Base-by-base conservation (phyloP, 2,329 filamentous ascomycete species). In the Harringtonia aguacate region DNA sequence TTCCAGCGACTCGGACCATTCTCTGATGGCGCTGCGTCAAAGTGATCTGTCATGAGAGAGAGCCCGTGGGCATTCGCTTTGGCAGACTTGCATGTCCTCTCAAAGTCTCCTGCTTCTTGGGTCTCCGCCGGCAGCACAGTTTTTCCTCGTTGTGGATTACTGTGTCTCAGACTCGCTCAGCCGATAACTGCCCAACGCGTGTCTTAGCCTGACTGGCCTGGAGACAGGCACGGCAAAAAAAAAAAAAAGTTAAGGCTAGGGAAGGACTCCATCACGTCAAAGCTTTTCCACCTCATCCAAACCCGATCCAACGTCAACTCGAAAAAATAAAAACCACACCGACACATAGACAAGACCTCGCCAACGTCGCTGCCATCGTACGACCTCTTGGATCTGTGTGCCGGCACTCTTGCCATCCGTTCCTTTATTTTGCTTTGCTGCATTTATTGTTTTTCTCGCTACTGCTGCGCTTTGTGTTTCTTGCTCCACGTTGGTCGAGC, bases 161-260 rank as follows among this genome's bases (percentile, higher is more conserved):
- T 29, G 41, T 40, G 9, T 14, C 8, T 7, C 24, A 6, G 24
- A 17, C 14, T 36, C 22, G 36, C 24, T 27, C 30, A 20, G 17
- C 36, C 37, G 40, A 46, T 46, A 46, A 39, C 36, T 33, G 45
- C 45, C 45, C 45, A 46, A 45, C 37, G 21, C 21, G 24, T 13
- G 20, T 28, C 30, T 31, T n/a, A 31, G 30, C 8, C 30, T 31
- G 13, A 31, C 24, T n/a, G n/a, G n/a, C n/a, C 28, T 13, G 28
- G 8, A 29, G 28, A 27, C n/a, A 33, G 20, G 8, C 17, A 41
- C 29, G 18, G 29, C 14, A 17, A 40, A 35, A 34, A 36, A 36
- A 27, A 8, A 36, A 42, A 12, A 31, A 17, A 22, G 14, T 10
- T n/a, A 21, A 42, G 40, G 31, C 40, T 42, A 35, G 18, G 33